A percentile compares a stretch with the other conserved stretches of the same genome.
These are phyloP conservation scores for Leptomonas seymouri DNA, from an alignment of 208 protist genomes.

Conservation along the genomic window DNA sequence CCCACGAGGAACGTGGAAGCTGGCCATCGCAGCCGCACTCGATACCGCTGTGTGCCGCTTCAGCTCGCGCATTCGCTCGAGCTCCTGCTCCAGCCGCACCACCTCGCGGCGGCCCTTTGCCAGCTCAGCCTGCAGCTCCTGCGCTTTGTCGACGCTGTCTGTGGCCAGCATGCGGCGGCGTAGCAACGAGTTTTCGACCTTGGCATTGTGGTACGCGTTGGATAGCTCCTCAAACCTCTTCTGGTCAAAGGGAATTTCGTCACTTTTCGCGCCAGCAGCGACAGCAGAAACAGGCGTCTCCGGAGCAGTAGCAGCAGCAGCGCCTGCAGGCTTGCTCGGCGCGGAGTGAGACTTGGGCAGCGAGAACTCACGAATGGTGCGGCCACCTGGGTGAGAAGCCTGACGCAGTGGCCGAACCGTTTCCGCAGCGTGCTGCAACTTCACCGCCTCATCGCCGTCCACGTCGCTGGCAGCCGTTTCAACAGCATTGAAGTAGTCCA, in stretches of 20 bases:
- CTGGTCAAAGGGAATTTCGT: slow-evolving; percentile 39
- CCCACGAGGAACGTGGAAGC: slow-evolving; percentile 27
- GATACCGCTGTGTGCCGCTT: slow-evolving; percentile 20
- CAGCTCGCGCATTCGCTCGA: slow-evolving; percentile 62
- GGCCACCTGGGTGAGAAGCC: slow-evolving; percentile 60
- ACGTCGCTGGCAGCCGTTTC: slow-evolving; percentile 58
- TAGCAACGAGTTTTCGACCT: slow-evolving; percentile 83
- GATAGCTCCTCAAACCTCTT: slow-evolving; percentile 62
- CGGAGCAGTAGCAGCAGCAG: background rate
- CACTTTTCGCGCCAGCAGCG: slow-evolving; percentile 18
- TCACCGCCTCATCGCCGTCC: slow-evolving; percentile 66
- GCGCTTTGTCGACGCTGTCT: slow-evolving; percentile 65
- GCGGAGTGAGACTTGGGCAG: slow-evolving; percentile 47
- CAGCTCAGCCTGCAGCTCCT: slow-evolving; percentile 67
- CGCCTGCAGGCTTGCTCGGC: slow-evolving; percentile 1
- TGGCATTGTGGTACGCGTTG: slow-evolving; percentile 84
- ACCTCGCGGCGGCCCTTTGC: slow-evolving; percentile 52
- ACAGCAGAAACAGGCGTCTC: background rate
- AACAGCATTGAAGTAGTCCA: slow-evolving; percentile 59
- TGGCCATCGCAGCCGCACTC: slow-evolving; percentile 7
- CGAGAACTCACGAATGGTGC: slow-evolving; percentile 81
- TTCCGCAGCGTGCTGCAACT: slow-evolving; percentile 64
- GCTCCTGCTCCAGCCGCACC: slow-evolving; percentile 51
- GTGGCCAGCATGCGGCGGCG: slow-evolving; percentile 77
- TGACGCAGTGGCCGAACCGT: slow-evolving; percentile 62